Evolutionary conservation across 2,329 filamentous ascomycete genomes (phyloP), one percentile per base, ranked within the genome.

Genomic region (Cladosporium sp.): DNA sequence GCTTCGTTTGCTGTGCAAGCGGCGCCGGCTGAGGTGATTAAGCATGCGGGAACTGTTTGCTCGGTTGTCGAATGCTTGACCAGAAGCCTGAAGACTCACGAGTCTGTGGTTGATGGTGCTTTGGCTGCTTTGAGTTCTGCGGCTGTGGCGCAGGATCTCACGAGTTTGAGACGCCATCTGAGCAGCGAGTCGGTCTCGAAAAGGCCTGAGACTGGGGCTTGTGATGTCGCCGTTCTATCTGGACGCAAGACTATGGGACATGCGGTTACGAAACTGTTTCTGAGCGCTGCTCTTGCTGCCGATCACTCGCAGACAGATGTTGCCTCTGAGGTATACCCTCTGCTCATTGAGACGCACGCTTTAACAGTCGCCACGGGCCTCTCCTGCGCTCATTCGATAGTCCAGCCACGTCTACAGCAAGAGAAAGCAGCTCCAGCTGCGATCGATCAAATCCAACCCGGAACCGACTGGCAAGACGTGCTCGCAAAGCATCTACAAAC

Each of bases 391-490:
- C 48, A 50, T 18, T 13, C 20, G 18, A 20, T 25, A 7, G 12
- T 8, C 2, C 32, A 32, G 12, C 7, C 27, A 11, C 15, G 18
- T 3, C 6, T 11, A 3, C 18, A 39, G 12, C 45, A 22, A 11
- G 29, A 15, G 4, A 8, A 20, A 3, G 13, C 33, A 20, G 11
- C 3, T 12, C 18, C 18, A 2, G 9, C 39, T 6, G 2, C 32
- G 13, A n/a, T 13, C 3, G 12, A 43, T 6, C 7, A 20, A 3
- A 27, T 32, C 15, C 12, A 33, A 19, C 22, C 39, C 18, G 35
- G 41, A 15, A 25, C 35, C 8, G 68, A 79, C 52, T 83, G 79
- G 79, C 71, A 71, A 53, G 57, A 67, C 29, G 68, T 67, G 3
- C 59, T 83, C 9, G 65, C 67, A 0, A 63, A 68, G 7, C 68